Evolutionary conservation across 164 flowering plant species (phyloP).

Genomic region (grape (Vitis vinifera)): ASM3070453v1 NC_081808.1:799501-800000

Average conservation of each 20-base stretch:
- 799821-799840: slow-evolving; percentile 38
- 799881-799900: slow-evolving; percentile 61
- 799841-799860: slow-evolving; percentile 36
- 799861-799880: slow-evolving; percentile 44
- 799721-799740: neutral
- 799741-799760: slow-evolving; percentile 22
- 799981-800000: slow-evolving; percentile 44
- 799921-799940: slow-evolving; percentile 39
- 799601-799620: too few relatives aligned
- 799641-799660: too few relatives aligned
- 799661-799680: neutral
- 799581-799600: too few relatives aligned
- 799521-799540: too few relatives aligned
- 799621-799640: slow-evolving; percentile 6
- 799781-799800: slow-evolving; percentile 29
- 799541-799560: too few relatives aligned
- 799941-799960: slow-evolving; percentile 19
- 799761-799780: slow-evolving; percentile 29
- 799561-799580: too few relatives aligned
- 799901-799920: slow-evolving; percentile 35
- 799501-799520: too few relatives aligned
- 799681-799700: slow-evolving; percentile 21
- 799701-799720: slow-evolving; percentile 3
- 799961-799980: slow-evolving; percentile 50
- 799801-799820: slow-evolving; percentile 35